Evolutionary conservation across 2,329 filamentous ascomycete species (phyloP).

Genomic region (Neopestalotiopsis clavispora): DNA sequence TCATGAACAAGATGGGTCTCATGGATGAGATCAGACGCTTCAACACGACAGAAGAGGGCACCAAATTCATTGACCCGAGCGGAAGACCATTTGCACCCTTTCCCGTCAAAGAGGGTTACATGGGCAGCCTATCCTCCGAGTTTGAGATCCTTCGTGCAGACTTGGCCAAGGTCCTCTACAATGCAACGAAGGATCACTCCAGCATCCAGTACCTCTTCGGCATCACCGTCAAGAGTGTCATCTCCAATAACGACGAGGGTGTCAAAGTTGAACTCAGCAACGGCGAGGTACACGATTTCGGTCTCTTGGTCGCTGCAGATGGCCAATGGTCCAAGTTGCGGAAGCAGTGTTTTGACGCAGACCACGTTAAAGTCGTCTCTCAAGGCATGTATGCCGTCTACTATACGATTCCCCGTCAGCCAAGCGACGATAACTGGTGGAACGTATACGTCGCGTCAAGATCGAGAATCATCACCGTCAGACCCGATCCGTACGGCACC

Average conservation of each 20-base stretch:
- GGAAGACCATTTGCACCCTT: conserved; percentile 5
- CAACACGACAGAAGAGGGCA: conserved; percentile 13
- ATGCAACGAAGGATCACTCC: conserved; percentile 29
- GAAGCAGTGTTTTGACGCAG: conserved; percentile 41
- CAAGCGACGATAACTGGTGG: conserved; percentile 23
- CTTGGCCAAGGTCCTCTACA: conserved; percentile 49
- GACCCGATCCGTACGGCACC: conserved; percentile 11
- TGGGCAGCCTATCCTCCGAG: conserved; percentile 49
- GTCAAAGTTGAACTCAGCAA: conserved; percentile 42
- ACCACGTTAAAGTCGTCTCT: conserved; percentile 29
- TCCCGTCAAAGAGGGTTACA: conserved; percentile 8
- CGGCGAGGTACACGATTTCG: conserved; percentile 47
- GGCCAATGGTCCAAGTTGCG: conserved; percentile 56
- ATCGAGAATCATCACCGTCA: not conserved
- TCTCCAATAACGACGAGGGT: conserved; percentile 16
- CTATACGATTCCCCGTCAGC: conserved; percentile 39
- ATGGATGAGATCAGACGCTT: conserved; percentile 3
- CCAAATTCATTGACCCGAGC: conserved; percentile 4
- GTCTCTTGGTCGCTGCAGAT: conserved; percentile 61
- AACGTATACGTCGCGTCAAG: not conserved
- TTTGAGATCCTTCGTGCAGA: conserved; percentile 62
- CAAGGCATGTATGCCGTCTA: conserved; percentile 34
- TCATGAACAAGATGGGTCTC: conserved; percentile 15
- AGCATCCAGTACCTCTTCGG: conserved; percentile 36
- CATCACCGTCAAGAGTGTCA: conserved; percentile 28